Evolutionary conservation across 768 basidiomycete genomes (phyloP), one percentile per base, ranked within the genome.

Genomic region (Rubroboletus satanas): DNA sequence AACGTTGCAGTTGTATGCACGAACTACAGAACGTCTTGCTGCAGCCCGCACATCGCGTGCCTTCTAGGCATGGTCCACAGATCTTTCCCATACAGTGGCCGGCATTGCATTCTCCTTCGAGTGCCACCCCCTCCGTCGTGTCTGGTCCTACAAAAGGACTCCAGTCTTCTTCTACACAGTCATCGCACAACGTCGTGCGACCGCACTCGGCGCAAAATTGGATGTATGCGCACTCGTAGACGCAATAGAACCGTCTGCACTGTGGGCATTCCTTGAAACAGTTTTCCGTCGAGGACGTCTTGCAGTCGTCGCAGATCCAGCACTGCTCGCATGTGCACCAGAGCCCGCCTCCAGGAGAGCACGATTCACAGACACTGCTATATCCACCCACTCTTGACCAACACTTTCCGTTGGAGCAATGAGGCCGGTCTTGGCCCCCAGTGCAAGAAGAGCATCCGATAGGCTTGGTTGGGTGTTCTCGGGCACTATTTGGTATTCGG

Each of bases 231-330:
- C 66, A 70, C 4, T 43, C 44, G 21, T 57, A 32, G 21, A 44
- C 15, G 52, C 65, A 67, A 39, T 50, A 68, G 43, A 42, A 44
- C 49, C 42, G 46, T 33, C 1, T 52, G 56, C 68, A 68, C 26
- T 29, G 63, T 18, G 57, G 54, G 10, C 66, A 70, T 0, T 18
- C 18, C 29, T 55, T 55, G 55, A 62, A 50, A 41, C 59, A 45
- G 31, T 49, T 49, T 2, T 43, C 42, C 36, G 26, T 46, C 9
- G 54, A 15, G 31, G 55, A 51, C 2, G 43, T 12, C 45, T 46
- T 51, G 57, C 66, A 68, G 45, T 66, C 62, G 33, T 68, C 64
- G 49, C 66, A 67, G 11, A 57, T 38, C 66, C 66, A 63, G 45
- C 51, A 56, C 21, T 48, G 47, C 37, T 56, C 43, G 57, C 66